Evolutionary conservation across 176 grass and related monocot species (phyloP), one percentile per base, ranked within the genome.

Genomic region (Themeda triandra): DNA sequence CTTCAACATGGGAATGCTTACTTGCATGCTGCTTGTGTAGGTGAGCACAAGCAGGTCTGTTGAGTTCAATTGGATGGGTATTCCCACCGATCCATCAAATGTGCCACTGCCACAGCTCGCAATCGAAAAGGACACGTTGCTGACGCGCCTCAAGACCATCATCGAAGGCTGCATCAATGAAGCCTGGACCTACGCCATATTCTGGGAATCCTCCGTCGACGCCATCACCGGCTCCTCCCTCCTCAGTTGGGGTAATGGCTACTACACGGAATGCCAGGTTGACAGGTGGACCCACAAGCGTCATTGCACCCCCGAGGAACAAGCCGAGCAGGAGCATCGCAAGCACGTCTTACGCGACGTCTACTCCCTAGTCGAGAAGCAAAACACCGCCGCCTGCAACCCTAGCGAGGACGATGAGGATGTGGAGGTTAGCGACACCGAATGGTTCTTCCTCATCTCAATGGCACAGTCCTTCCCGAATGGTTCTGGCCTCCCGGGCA

Each of bases 401-500:
- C 6, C 2, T 21, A 53, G 6, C 49, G 21, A 53, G 17, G 17
- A 53, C 6, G 18, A 5, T 53, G 49, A 21, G 0, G 8, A 8
- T 6, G 49, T 91, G 81, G 95, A 98, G 71, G 95, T 94, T 11
- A 95, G 87, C 6, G 96, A 98, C 62, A 92, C 96, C 27, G 95
- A 95, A 88, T 98, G 95, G 95, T 95, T 95, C 73, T 98, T 98
- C 82, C 91, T 98, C 69, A 87, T 98, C 36, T 98, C 95, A 71
- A 98, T 98, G 95, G 90, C 89, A n/a, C 92, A 95, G 72, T 91
- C 75, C 24, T 98, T 98, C 59, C 18, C 6, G 0, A 2, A 6
- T 53, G 85, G 89, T 27, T 37, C 64, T 0, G 89, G 91, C 0
- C 60, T 98, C 11, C 92, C 89, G 0, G 87, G 95, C 1, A 89